Evolutionary conservation across 192 early-diverging fungal genomes (phyloP), one percentile per base, ranked within the genome.

Genomic region (Gonapodya prolifera): DNA sequence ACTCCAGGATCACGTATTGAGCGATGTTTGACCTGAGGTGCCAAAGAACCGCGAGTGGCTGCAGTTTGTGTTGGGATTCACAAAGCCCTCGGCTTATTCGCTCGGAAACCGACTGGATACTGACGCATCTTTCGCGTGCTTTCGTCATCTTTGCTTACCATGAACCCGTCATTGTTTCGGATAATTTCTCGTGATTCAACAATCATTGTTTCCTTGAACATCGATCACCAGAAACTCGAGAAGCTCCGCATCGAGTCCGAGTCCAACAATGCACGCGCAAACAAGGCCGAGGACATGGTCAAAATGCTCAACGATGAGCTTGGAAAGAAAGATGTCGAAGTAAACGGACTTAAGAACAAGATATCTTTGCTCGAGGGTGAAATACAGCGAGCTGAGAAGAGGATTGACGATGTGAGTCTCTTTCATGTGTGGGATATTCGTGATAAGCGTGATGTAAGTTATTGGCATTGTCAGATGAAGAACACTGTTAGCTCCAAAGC

Each of bases 281-380:
- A 93, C 34, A 82, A 85, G 31, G 83, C 87, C 69, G 90, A 92
- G 83, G 80, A 78, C 30, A 83, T 84, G 30, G 79, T 84, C 80
- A 94, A 94, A 87, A 83, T 85, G 79, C 75, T 87, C 2, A 75
- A 84, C 80, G 83, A 82, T 71, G 87, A 91, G 80, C 82, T 86
- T 79, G 89, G 83, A 28, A 83, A 86, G 77, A 92, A 89, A 80
- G 92, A 94, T 34, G 89, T 91, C 77, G 92, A 93, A 78, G 76
- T 92, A 70, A 84, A 87, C 17, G 91, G 91, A 35, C 83, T 91
- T 35, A 85, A 91, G 82, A 93, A 83, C 78, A 86, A 86, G 79
- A 83, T 87, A 74, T 76, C 81, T 2, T 79, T 87, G 70, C 80
- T 88, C 23, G 75, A 84, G 61, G 75, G 74, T 80, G 83, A 88